phyloP scores from a whole-genome alignment of 345 rosid genomes.

The Aquilaria malaccensis region DNA sequence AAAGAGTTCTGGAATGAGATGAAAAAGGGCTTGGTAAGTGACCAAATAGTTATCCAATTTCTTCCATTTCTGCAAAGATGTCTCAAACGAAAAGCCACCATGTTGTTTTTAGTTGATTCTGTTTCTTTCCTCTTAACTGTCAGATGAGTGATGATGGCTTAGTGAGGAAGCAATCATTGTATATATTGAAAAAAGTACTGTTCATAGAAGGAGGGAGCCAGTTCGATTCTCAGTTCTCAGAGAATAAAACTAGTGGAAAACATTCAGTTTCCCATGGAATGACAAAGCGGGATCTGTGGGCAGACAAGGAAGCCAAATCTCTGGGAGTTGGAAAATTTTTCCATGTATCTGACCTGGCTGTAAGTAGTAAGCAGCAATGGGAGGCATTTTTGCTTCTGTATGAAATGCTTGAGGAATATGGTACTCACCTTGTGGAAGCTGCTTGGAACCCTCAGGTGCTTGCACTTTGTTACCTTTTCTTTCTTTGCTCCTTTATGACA shows the following conservation, averaged over 20 bases:
- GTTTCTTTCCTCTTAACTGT: conserved; percentile 10
- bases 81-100: too few species aligned
- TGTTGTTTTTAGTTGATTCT: conserved; percentile 5
- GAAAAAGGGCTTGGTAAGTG: conserved; percentile 80
- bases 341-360: conserved; percentile 36
- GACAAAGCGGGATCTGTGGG: conserved; percentile 81
- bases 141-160: conserved; percentile 80
- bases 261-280: conserved; percentile 36
- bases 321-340: conserved; percentile 66
- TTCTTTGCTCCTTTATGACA: too few species aligned
- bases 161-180: conserved; percentile 86
- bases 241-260: conserved; percentile 27
- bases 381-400: conserved; percentile 76
- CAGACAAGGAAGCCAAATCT: conserved; percentile 85
- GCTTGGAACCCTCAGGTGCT: conserved; percentile 94
- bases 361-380: conserved; percentile 63
- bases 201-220: conserved; percentile 34
- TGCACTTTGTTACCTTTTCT: conserved; percentile 7
- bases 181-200: conserved; percentile 55
- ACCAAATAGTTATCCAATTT: conserved; percentile 12
- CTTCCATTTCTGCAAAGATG: background rate
- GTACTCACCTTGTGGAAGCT: conserved; percentile 96
- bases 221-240: conserved; percentile 19
- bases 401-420: conserved; percentile 95
- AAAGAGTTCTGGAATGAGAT: conserved; percentile 83